A percentile compares a stretch with the other conserved stretches of the same genome.
Evolutionary conservation across 768 basidiomycete species (phyloP).

Genomic region (Lentinula boryana): DNA sequence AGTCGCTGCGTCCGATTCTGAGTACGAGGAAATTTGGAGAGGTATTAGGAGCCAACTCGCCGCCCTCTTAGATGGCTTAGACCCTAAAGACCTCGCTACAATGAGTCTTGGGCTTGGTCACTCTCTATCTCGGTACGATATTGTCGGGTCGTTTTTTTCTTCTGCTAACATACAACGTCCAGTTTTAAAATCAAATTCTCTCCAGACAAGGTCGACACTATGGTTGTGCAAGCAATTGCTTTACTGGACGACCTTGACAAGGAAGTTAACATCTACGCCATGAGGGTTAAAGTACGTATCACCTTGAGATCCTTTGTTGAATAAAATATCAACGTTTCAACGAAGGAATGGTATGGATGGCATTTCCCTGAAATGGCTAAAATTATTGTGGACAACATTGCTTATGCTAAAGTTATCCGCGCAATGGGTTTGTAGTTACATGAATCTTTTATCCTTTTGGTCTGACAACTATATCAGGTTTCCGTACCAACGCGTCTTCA

Average conservation of each 20-base stretch:
- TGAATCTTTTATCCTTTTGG: background rate
- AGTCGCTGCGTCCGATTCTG: constrained; percentile 56
- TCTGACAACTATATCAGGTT: constrained; percentile 41
- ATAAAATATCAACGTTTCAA: background rate
- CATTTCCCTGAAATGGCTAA: constrained; percentile 99
- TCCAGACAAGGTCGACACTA: constrained; percentile 98
- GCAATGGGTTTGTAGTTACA: constrained; percentile 63
- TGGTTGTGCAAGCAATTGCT: constrained; percentile 99
- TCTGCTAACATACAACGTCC: background rate
- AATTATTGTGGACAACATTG: constrained; percentile 95
- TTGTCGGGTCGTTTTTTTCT: background rate
- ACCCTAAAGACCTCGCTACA: constrained; percentile 91
- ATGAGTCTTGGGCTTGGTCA: constrained; percentile 98
- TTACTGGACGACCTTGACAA: constrained; percentile 98
- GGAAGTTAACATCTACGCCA: constrained; percentile 98
- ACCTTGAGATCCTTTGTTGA: background rate
- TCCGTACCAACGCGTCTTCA: constrained; percentile 87
- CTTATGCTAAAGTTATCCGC: constrained; percentile 92
- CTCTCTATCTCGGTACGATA: constrained; percentile 78
- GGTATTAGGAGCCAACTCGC: constrained; percentile 90
- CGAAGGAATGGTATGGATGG: constrained; percentile 99
- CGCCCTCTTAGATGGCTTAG: constrained; percentile 81
- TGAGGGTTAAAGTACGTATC: constrained; percentile 87
- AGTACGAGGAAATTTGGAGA: constrained; percentile 82
- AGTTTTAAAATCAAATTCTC: constrained; percentile 99